Conservation (phyloP, 352 stramenopile species). For the Phytopythium litorale region DNA sequence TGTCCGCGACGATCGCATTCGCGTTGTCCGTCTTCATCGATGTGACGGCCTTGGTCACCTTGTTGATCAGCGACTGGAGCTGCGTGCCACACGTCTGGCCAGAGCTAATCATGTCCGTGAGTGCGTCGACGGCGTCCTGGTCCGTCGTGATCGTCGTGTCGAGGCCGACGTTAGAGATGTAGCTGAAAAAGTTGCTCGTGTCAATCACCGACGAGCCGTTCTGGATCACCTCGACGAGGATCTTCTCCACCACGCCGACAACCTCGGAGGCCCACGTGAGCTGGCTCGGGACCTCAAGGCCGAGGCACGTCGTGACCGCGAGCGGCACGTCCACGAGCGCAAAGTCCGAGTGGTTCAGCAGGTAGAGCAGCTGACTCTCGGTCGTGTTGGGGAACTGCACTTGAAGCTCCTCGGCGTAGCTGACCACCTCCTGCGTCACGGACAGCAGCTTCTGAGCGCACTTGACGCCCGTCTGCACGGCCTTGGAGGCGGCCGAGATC, state of each 20-base stretch:
- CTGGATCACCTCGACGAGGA: conserved; percentile 34
- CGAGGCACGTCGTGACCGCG: conserved; percentile 48
- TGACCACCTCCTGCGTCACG: conserved; percentile 36
- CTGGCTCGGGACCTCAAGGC: conserved; percentile 15
- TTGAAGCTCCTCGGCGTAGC: conserved; percentile 37
- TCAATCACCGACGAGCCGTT: conserved; percentile 28
- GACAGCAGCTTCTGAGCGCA: conserved; percentile 52
- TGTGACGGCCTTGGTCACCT: conserved; percentile 27
- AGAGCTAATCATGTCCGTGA: conserved; percentile 18
- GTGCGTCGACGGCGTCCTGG: conserved; percentile 4
- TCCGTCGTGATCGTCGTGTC: conserved; percentile 9
- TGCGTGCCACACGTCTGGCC: conserved; percentile 35
- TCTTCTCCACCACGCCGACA: conserved; percentile 22
- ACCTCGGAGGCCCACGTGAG: conserved; percentile 36
- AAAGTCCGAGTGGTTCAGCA: conserved; percentile 56
- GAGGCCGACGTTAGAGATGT: conserved; percentile 18
- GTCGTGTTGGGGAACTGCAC: conserved; percentile 36
- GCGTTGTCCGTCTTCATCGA: conserved; percentile 27
- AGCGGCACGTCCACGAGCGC: conserved; percentile 49
- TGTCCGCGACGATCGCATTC: conserved; percentile 25
- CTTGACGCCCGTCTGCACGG: conserved; percentile 37
- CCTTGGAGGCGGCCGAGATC: conserved; percentile 32
- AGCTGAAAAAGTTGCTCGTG: conserved; percentile 25
- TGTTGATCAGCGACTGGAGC: conserved; percentile 43
- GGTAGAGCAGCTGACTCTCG: conserved; percentile 35